Evolutionary conservation across 768 basidiomycete genomes (phyloP), one percentile per base, ranked within the genome.

Genomic region (Dendrothele bispora): DNA sequence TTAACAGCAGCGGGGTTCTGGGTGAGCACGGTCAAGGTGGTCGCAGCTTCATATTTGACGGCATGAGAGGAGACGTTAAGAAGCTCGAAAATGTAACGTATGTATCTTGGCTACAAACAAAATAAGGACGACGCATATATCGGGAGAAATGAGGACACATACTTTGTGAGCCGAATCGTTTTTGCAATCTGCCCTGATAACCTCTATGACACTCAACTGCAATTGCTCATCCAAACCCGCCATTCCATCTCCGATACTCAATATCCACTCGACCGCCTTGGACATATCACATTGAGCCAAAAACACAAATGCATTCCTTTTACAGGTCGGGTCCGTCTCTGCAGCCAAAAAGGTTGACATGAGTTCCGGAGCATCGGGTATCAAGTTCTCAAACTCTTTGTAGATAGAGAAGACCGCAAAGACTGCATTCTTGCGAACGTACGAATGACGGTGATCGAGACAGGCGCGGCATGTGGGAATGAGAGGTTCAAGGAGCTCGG

Each of bases 11-110:
- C 91, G 12, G 94, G 86, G 65, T 95, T 95, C 67, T 95, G 92
- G 0, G 95, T 98, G 27, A 98, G 77, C 3, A 88, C 84, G 1
- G 97, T 98, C 34, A 98, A 78, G 3, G 92, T 95, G 4, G 88
- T 93, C 2, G 97, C 95, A 18, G 95, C 95, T 61, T 98, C 97
- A 60, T 98, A 98, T 64, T 95, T 97, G 50, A 98, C 95, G 4
- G 92, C 90, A 63, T 94, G 88, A 6, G 92, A 95, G 0, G 88
- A 75, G 2, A 89, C 86, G 60, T 89, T 90, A 39, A 98, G 77
- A 17, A 98, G 79, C 61, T 98, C 94, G 50, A 94, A 93, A 62
- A 98, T 92, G 66, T 82, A 83, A 21, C 92, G 84, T 62, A 98
- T 95, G 73, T 95, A 98, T 51, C 90, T 83, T n/a, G 93, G n/a